Base-by-base conservation (phyloP, 164 flowering plant species). In the Magnolia officinalis region DNA sequence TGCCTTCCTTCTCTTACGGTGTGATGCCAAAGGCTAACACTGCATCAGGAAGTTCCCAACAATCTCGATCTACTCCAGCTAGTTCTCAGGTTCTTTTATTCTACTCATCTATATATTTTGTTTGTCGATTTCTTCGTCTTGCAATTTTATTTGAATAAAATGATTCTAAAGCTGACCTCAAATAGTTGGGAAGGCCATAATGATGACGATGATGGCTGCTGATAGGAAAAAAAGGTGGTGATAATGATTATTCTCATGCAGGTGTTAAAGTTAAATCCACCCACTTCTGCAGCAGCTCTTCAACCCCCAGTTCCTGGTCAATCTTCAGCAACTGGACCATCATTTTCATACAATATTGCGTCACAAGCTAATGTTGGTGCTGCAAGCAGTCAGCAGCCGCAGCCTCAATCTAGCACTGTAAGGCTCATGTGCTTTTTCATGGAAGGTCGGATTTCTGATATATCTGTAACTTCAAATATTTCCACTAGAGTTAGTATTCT, bases 1-100 rank as follows among this genome's bases (percentile, higher is more conserved):
- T 81, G 29, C 78, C 86, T 72, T 76, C 85, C 69, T 82, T 85
- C 74, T 76, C 85, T 8, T 86, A 83, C 63, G 70, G 67, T 51
- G 75, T 78, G 74, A 63, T 77, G 71, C 72, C 84, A 24, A 67
- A 74, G 76, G 10, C 73, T 70, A 61, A 58, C 49, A 31, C 59
- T 37, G 13, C 76, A 16, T 69, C 84, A 63, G 83, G 81, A 80
- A 78, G 59, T 72, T 76, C 82, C 45, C 79, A 72, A 78, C 83
- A 77, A 23, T 66, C 76, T 61, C 73, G 79, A 78, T 67, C 85
- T 75, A 70, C 71, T 76, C 75, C 81, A 75, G 87, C 80, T 6
- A 84, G 84, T 80, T 70, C 61, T 18, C 75, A 29, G 58, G 61
- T 70, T 67, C 45, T 71, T 63, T 31, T 29, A 14, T 16, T 29